Evolutionary conservation across 345 rosid genomes (phyloP).

Genomic region (Xanthoceras sorbifolium): DNA sequence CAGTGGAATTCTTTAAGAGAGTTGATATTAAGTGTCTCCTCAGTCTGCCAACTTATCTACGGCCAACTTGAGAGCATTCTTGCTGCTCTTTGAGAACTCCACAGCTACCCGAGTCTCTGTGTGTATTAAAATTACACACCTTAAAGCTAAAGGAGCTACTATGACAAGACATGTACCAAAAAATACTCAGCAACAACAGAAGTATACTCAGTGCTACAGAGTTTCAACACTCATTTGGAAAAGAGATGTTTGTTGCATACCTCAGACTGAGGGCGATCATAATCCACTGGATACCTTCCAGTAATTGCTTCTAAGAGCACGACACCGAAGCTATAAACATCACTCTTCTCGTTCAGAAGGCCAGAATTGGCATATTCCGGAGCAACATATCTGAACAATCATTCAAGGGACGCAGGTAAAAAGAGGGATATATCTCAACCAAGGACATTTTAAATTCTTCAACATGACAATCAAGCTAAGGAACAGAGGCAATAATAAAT

Average conservation of each 20-base stretch:
- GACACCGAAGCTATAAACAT: constrained; percentile 94
- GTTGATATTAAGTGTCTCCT: background rate
- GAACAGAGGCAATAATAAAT: constrained; percentile 9
- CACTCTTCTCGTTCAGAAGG: constrained; percentile 89
- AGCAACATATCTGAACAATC: constrained; percentile 73
- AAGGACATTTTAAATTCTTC: constrained; percentile 2
- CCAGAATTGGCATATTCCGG: constrained; percentile 98
- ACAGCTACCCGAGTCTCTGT: background rate
- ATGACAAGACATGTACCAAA: background rate
- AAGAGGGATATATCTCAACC: background rate
- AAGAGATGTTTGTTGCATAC: constrained; percentile 36
- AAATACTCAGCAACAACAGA: background rate
- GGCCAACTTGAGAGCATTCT: background rate
- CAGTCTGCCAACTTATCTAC: background rate
- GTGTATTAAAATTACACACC: background rate
- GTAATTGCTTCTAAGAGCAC: constrained; percentile 93
- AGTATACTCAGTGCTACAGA: background rate
- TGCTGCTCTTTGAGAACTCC: background rate
- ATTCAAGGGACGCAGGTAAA: constrained; percentile 13
- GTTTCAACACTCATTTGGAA: constrained; percentile 9
- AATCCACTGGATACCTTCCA: constrained; percentile 97
- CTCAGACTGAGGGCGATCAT: constrained; percentile 84
- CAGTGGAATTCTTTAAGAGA: background rate
- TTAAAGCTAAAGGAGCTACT: background rate
- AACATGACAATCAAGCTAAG: constrained; percentile 6